Evolutionary conservation across 495 filamentous ascomycete species (phyloP).

Genomic region (Neurospora sp.): DNA sequence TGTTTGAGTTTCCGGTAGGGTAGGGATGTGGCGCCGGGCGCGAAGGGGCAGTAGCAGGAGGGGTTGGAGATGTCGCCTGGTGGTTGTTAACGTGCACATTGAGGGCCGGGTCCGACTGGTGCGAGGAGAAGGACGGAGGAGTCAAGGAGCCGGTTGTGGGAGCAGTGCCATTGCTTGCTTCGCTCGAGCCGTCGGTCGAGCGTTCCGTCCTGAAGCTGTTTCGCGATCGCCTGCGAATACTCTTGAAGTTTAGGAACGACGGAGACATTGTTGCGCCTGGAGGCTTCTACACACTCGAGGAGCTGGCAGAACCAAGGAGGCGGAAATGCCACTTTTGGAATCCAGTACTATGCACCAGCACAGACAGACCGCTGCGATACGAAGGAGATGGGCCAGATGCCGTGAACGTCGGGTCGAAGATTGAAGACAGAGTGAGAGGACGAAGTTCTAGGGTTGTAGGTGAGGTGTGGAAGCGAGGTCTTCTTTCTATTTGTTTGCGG

Average conservation of each 20-base stretch:
- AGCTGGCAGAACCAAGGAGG: not conserved
- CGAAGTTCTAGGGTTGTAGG: not conserved
- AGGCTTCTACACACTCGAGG: not conserved
- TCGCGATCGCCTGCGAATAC: constrained; percentile 63
- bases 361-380: not conserved
- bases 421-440: not conserved
- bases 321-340: not conserved
- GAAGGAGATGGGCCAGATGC: not conserved
- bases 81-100: constrained; percentile 34
- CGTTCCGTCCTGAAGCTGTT: constrained; percentile 51
- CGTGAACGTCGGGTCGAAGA: not conserved
- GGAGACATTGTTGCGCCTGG: constrained; percentile 30
- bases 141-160: constrained; percentile 39
- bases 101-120: constrained; percentile 39
- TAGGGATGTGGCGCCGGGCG: constrained; percentile 36
- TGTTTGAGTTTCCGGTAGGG: constrained; percentile 22
- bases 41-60: constrained; percentile 17
- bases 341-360: not conserved
- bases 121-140: constrained; percentile 29
- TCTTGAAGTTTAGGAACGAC: constrained; percentile 61
- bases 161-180: constrained; percentile 30
- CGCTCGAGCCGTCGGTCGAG: constrained; percentile 44
- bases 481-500: not conserved
- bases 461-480: not conserved
- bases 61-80: constrained; percentile 29